phyloP scores from a whole-genome alignment of 1,284 basidiomycete genomes.

The Malassezia cuniculi region DNA sequence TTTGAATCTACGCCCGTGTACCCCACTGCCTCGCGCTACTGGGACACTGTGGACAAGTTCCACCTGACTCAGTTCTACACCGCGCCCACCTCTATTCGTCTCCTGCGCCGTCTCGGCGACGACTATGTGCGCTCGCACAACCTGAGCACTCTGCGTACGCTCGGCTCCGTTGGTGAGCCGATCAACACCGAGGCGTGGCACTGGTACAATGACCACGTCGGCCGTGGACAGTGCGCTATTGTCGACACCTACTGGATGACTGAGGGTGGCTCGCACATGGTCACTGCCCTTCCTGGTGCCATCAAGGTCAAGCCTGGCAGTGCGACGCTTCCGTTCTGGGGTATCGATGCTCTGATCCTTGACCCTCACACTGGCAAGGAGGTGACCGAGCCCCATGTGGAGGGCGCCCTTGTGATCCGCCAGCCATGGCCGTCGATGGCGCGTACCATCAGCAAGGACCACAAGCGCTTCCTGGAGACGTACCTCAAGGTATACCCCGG shows the following conservation, averaged over 20 bases:
- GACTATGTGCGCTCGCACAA: conserved; percentile 77
- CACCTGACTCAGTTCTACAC: conserved; percentile 58
- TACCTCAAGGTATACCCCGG: conserved; percentile 65
- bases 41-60: conserved; percentile 87
- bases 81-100: conserved; percentile 55
- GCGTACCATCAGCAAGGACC: conserved; percentile 83
- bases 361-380: conserved; percentile 68
- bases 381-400: conserved; percentile 67
- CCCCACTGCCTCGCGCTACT: conserved; percentile 88
- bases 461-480: conserved; percentile 79
- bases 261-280: conserved; percentile 87
- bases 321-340: conserved; percentile 95
- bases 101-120: conserved; percentile 73
- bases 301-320: conserved; percentile 90
- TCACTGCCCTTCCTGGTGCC: conserved; percentile 89
- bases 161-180: conserved; percentile 90
- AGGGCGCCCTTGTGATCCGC: conserved; percentile 78
- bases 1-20: conserved; percentile 97
- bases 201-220: conserved; percentile 94
- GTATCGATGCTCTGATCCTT: conserved; percentile 75
- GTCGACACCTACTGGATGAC: conserved; percentile 73
- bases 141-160: conserved; percentile 66
- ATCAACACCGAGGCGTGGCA: conserved; percentile 99
- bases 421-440: conserved; percentile 91
- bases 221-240: conserved; percentile 74